Base-by-base conservation (phyloP, 495 filamentous ascomycete genomes). In the Antarctomyces pellizariae region DNA sequence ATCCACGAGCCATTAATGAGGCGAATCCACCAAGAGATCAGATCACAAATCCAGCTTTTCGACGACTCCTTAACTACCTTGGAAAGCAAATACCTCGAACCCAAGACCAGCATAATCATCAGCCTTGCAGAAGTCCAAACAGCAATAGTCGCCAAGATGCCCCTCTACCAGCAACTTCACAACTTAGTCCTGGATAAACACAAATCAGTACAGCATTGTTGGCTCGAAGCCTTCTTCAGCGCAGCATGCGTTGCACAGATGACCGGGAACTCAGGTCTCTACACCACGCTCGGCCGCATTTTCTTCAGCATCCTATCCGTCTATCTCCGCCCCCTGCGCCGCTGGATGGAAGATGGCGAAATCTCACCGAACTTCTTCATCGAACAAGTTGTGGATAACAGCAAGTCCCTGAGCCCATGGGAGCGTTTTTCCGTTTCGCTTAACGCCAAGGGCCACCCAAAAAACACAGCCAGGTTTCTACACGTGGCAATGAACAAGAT, bases 271-370 rank as follows among this genome's bases (percentile, higher is more conserved):
- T 53, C 55, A 3, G 44, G 38, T 5, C 52, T 59, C 11, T 89
- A 72, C 37, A 41, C 45, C 15, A 62, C 57, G 22, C 56, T 82
- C 9, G 63, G 62, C 6, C 48, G 48, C 3, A 49, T 91, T 7
- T 89, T 93, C 47, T 73, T 86, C 25, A 57, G 69, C 14, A 89
- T 79, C 42, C 76, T 92, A 18, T 64, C 71, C 32, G 68, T 75
- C 2, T 93, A 92, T 43, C 57, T 84, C 15, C 66, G 63, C 7
- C 77, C 80, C 0, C 67, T 93, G 15, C 59, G 68, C 15, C 46
- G 53, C 2, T 97, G 86, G 86, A 86, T 90, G 71, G 70, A 80
- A 37, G 59, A 59, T 21, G 84, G 84, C 1, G 62, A 68, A 28
- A 47, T 90, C 7, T 52, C 58, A n/a, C 36, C 55, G 2, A 50